Conservation (phyloP, 2,329 filamentous ascomycete genomes). For the Phialophora verrucosa region DNA sequence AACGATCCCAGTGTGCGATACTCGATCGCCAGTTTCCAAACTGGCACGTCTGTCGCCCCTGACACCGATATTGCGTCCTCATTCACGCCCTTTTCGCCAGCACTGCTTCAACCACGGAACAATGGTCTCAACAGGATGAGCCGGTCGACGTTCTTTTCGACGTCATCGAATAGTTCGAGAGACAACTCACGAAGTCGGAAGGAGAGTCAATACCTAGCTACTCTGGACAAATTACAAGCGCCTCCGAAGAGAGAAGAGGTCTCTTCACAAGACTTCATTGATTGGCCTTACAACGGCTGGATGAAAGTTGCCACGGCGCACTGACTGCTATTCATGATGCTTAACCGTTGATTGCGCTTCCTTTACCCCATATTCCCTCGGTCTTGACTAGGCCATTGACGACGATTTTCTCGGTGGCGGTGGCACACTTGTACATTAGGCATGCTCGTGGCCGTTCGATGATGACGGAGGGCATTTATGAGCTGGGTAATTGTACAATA, state of each 20-base stretch:
- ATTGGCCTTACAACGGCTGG: conserved; percentile 39
- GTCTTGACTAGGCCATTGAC: not conserved
- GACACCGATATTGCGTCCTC: conserved; percentile 26
- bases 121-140: conserved; percentile 23
- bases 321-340: conserved; percentile 13
- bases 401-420: conserved; percentile 2
- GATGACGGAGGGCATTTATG: conserved; percentile 11
- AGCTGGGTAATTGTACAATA: conserved; percentile 14
- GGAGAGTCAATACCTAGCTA: conserved; percentile 30
- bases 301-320: conserved; percentile 30
- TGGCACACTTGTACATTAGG: conserved; percentile 20
- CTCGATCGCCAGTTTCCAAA: conserved; percentile 36
- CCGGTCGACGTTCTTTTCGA: conserved; percentile 34
- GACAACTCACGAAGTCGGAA: conserved; percentile 26
- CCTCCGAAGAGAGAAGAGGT: conserved; percentile 35
- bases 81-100: conserved; percentile 19
- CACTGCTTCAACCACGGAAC: conserved; percentile 8
- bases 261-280: conserved; percentile 39
- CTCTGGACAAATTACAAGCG: conserved; percentile 34
- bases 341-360: not conserved
- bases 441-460: not conserved
- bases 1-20: conserved; percentile 30
- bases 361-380: conserved; percentile 9
- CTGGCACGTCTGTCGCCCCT: conserved; percentile 28
- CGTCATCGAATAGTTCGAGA: conserved; percentile 27